Evolutionary conservation across 768 basidiomycete genomes (phyloP), one percentile per base, ranked within the genome.

Genomic region (Candolleomyces efflorescens): DNA sequence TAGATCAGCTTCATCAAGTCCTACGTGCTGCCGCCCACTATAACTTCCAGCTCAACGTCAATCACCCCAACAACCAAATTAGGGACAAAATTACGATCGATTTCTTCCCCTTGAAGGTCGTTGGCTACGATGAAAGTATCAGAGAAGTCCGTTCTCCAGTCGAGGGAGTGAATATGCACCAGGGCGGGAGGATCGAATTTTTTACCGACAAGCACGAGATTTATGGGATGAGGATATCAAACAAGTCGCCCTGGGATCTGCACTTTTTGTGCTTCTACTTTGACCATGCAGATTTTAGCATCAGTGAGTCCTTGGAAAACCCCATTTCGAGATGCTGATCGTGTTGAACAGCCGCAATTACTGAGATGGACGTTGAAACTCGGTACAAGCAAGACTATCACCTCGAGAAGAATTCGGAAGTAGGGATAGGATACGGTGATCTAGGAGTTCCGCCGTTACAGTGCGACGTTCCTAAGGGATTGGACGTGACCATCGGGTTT

Each of bases 391-490:
- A 67, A n/a, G 69, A 71, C n/a, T 59, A 62, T 6, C 62, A 64
- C 20, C 61, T 71, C 20, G 60, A 62, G 11, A 54, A 67, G 1
- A 56, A 62, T 22, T 63, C 63, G 24, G 47, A 66, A 61, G 56
- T 68, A 17, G 64, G 71, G 1, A 69, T 80, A 5, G 80, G 79
- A 5, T 78, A 78, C 58, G 77, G 77, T 0, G 60, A 69, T 6
- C 69, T 68, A 26, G 73, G 73, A 37, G 60, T 62, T 6, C 24
- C 62, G 0, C 73, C 75, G 7, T 70, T 67, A 63, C 36, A 57
- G 6, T 79, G 72, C 56, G 36, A 59, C 27, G 53, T 79, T 17
- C 61, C 63, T 5, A 55, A 68, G 1, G 68, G 64, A 2, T 66
- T 75, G 44, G 58, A 65, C 3, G 50, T 69, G n/a, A 76, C 79